These are phyloP conservation scores for Xylaria acuta DNA, from an alignment of 495 filamentous ascomycete species.

Conservation along the genomic window DNA sequence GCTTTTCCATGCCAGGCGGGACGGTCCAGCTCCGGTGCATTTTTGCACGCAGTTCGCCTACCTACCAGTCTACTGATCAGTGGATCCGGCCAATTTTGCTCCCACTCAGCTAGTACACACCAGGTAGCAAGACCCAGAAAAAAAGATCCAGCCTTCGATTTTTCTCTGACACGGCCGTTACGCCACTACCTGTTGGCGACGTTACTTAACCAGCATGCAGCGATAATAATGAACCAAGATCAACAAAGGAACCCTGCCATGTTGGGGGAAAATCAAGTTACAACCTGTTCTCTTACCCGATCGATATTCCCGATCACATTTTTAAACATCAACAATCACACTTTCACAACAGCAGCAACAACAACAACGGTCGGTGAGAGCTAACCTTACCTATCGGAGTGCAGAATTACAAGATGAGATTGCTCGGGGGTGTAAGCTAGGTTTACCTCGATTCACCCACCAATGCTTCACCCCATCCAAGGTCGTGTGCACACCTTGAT, in stretches of 20 bases:
- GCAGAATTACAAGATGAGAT: no score
- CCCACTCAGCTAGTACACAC: not conserved
- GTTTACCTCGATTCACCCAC: not conserved
- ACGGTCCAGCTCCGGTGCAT: conserved; percentile 3
- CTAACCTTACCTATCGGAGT: no score
- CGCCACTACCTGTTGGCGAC: not conserved
- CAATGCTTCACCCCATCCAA: not conserved
- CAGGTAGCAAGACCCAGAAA: not conserved
- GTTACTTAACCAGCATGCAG: not conserved
- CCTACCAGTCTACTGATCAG: not conserved
- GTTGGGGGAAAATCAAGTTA: not conserved
- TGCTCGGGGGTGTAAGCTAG: not conserved
- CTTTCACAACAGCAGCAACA: not conserved
- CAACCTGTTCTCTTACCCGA: not conserved
- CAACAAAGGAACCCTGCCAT: not conserved
- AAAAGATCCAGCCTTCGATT: not conserved
- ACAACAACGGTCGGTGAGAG: not conserved
- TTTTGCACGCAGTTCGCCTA: not conserved
- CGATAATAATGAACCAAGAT: not conserved
- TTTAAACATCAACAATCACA: not conserved
- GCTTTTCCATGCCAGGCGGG: not conserved
- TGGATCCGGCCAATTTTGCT: conserved; percentile 8
- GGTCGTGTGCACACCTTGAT: not conserved
- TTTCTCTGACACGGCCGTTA: not conserved
- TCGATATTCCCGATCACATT: not conserved